Evolutionary conservation across 2,329 filamentous ascomycete species (phyloP), one percentile per base, ranked within the genome.

Genomic region (Penicillium janthinellum): DNA sequence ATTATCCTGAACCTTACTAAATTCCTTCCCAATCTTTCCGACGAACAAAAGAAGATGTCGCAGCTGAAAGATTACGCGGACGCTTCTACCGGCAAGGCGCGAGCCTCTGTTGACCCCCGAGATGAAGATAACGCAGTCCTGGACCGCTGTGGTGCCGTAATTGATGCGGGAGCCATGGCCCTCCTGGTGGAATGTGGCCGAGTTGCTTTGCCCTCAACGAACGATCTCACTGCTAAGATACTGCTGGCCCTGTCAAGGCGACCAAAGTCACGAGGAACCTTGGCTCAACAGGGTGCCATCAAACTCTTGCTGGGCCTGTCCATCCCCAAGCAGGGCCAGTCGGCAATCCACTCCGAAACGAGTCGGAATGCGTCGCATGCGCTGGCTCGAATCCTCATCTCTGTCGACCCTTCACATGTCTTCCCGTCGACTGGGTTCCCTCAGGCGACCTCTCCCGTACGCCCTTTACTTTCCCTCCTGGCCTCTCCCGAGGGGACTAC

Each of bases 11-110:
- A 98, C 71, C 80, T 99, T 54, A 96, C 92, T 14, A 83, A 85
- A 34, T 98, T 96, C 73, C 84, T 86, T 42, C 92, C 92, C 6
- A 81, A 82, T 7, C 82, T 93, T 42, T 89, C 91, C 0, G 94
- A 97, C 64, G 95, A 99, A 75, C 90, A 97, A 70, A 95, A 94
- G 79, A 92, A 91, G 71, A 91, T 99, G 79, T 86, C 86, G 5
- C 91, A 99, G 73, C 84, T 99, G 47, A 97, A 96, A 79, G 91
- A 92, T 2, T 99, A 98, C 70, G 95, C 95, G 14, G 91, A 96
- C 71, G 90, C 92, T 0, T 88, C 88, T 71, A 89, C 91, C 0
- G 86, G 87, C 5, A 92, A 91, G 70, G 85, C 86, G 61, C 72
- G 84, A n/a, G 76, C 79, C 1, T 73, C 75, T 20, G 73, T 81